A percentile compares a stretch with the other conserved stretches of the same genome.
These are phyloP conservation scores for Volvariella surrecta DNA, from an alignment of 1,284 basidiomycete species.

Conservation along the genomic window DNA sequence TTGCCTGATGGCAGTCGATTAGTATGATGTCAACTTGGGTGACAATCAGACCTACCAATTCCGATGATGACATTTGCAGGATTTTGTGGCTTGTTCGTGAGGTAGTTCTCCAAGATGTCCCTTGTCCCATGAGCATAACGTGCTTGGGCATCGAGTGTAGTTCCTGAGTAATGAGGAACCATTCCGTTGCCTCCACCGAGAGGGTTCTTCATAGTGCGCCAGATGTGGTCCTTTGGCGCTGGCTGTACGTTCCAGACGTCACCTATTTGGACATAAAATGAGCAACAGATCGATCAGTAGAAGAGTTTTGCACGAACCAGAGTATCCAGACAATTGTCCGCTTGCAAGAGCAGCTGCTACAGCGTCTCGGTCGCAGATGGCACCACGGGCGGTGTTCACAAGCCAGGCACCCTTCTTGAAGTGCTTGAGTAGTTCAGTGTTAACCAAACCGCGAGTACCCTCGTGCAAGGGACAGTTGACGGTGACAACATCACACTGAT, in stretches of 20 bases:
- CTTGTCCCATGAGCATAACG: slow-evolving; percentile 82
- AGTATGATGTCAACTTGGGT: too few species aligned
- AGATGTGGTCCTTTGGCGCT: slow-evolving; percentile 79
- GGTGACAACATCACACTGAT: slow-evolving; percentile 72
- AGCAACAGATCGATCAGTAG: neutral
- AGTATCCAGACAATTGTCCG: slow-evolving; percentile 63
- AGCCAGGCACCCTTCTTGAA: slow-evolving; percentile 93
- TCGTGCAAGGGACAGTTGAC: slow-evolving; percentile 93
- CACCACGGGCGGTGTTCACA: slow-evolving; percentile 91
- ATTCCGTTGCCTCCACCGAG: slow-evolving; percentile 78
- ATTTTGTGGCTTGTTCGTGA: slow-evolving; percentile 60
- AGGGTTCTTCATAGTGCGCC: slow-evolving; percentile 78
- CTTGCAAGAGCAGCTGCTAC: slow-evolving; percentile 72
- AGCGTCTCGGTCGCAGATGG: slow-evolving; percentile 82
- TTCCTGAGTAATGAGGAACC: slow-evolving; percentile 86
- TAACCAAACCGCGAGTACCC: slow-evolving; percentile 74
- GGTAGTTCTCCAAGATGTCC: slow-evolving; percentile 77
- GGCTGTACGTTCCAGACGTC: slow-evolving; percentile 71
- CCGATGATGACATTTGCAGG: slow-evolving; percentile 80
- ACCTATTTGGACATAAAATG: slow-evolving; percentile 31
- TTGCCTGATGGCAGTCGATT: slow-evolving; percentile 23
- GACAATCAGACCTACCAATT: slow-evolving; percentile 24
- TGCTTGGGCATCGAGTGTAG: slow-evolving; percentile 86
- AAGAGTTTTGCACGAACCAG: slow-evolving; percentile 17
- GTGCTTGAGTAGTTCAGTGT: slow-evolving; percentile 77